Base-by-base conservation (phyloP, 2,329 filamentous ascomycete genomes). In the Colletotrichum spinosum region DNA sequence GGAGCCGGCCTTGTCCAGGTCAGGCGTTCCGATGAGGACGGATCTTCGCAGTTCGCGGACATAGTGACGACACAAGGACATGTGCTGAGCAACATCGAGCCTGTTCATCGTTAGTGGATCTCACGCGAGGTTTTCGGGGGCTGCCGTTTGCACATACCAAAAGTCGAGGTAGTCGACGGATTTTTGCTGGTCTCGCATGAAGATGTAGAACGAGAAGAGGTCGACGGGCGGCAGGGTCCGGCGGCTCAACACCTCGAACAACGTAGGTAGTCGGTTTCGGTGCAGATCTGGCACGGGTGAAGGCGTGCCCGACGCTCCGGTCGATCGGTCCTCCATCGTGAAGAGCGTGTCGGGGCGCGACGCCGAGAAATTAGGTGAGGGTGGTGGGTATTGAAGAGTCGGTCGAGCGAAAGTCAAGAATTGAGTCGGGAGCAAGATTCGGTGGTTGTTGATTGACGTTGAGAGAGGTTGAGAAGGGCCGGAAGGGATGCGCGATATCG, bases 11-110 rank as follows among this genome's bases (percentile, higher is more conserved):
- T 91, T 94, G 71, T 97, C 93, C 58, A 93, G 84, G 69, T 99
- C 96, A 12, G 96, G 96, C 0, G 96, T 99, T 48, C 93, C 92
- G 65, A 98, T 88, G 54, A 99, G 88, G 67, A 98, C 94, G 33
- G 95, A 98, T 69, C 96, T 88, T 70, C 96, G 92, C 59, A 99
- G 86, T 79, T 97, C 94, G 74, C 96, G 93, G 17, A 99, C 96
- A 81, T 97, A 99, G 79, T 98, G 94, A 54, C 97, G 92, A 77
- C 93, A 99, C 62, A 99, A 86, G 25, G 95, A 97, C 91, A 98
- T 97, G 81, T 99, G 96, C 77, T 99, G 96, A 13, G 96, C 95
- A 66, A 99, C 96, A 89, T 99, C 96, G 72, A 99, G 93, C 96
- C 95, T 98, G 72, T 35, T 25, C 45, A 56, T 59, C 45, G 65